Base-by-base conservation (phyloP, 768 basidiomycete genomes). In the Serendipita sp. region DNA sequence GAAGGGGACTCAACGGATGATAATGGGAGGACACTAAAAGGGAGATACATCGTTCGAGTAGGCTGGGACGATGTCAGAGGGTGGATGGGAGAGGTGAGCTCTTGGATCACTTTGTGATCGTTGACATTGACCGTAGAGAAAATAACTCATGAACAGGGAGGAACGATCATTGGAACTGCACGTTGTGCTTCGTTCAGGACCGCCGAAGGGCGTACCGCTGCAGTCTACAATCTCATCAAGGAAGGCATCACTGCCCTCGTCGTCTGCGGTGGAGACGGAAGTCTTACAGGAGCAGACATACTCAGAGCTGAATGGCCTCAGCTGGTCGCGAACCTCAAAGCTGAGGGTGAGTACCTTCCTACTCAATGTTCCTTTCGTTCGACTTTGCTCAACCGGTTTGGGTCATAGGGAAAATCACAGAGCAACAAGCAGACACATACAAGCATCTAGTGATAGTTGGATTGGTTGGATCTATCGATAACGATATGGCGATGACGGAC, bases 381-480 rank as follows among this genome's bases (percentile, higher is more conserved):
- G 24, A 22, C 60, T 4, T 26, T 33, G 50, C 16, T 58, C 38
- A 38, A 5, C 14, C 14, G 7, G 38, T 14, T 38, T 38, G 38
- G 42, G 53, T 42, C 22, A n/a, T 68, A 90, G 87, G 79, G 53
- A 77, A 79, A 67, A 96, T 99, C 71, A 83, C 84, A 1, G 77
- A 82, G 28, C 83, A 81, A 38, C 88, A 96, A 69, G 78, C 79
- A 34, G 70, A 78, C n/a, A 75, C 75, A 14, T 86, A 93, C 68
- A 77, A 82, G 24, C 89, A 97, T 69, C 85, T 99, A 66, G 88
- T 82, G 72, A 96, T 99, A 67, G 95, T 95, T 65, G 96, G 96
- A n/a, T 83, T 99, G 43, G 96, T 98, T 64, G 96, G 96, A 38
- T 95, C 92, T 3, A 98, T 99, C 70, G 96, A 99, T 75, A 99